Evolutionary conservation across 1,284 basidiomycete species (phyloP).

Genomic region (Sparassis latifolia): DNA sequence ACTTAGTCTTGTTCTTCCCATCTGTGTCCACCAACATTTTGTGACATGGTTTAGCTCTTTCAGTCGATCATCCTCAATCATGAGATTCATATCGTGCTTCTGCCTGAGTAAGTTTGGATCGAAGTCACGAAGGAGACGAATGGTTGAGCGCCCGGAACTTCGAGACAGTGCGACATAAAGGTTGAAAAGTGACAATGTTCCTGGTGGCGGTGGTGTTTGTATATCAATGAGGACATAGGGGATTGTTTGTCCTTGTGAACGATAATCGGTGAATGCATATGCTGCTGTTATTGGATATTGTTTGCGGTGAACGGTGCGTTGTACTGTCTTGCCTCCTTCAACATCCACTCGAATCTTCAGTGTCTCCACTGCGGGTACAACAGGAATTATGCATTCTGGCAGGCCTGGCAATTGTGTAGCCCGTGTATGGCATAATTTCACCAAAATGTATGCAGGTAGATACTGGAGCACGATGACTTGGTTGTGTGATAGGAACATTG

Average conservation of each 20-base stretch:
- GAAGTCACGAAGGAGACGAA: constrained; percentile 19
- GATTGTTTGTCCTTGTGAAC: constrained; percentile 27
- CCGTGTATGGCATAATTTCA: constrained; percentile 19
- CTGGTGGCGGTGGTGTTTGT: constrained; percentile 19
- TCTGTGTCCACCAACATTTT: not conserved
- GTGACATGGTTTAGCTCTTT: not conserved
- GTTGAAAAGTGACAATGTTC: constrained; percentile 22
- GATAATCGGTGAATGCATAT: constrained; percentile 30
- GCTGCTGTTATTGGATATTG: constrained; percentile 26
- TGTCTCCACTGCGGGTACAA: constrained; percentile 12
- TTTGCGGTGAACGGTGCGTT: constrained; percentile 2
- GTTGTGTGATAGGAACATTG: constrained; percentile 4
- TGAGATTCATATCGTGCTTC: not conserved
- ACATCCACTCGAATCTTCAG: constrained; percentile 10
- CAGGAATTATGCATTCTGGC: constrained; percentile 20
- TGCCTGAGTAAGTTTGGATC: not conserved
- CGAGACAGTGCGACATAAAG: constrained; percentile 28
- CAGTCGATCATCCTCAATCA: not conserved
- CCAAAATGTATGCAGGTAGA: constrained; percentile 28
- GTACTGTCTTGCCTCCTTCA: not conserved
- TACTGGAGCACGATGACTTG: constrained; percentile 20
- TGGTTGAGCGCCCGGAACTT: constrained; percentile 21
- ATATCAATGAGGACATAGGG: constrained; percentile 25
- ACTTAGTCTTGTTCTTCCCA: too few species aligned
- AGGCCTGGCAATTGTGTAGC: constrained; percentile 7